These are phyloP conservation scores for Lactarius evosmus DNA, from an alignment of 768 basidiomycete species.

Conservation along the genomic window DNA sequence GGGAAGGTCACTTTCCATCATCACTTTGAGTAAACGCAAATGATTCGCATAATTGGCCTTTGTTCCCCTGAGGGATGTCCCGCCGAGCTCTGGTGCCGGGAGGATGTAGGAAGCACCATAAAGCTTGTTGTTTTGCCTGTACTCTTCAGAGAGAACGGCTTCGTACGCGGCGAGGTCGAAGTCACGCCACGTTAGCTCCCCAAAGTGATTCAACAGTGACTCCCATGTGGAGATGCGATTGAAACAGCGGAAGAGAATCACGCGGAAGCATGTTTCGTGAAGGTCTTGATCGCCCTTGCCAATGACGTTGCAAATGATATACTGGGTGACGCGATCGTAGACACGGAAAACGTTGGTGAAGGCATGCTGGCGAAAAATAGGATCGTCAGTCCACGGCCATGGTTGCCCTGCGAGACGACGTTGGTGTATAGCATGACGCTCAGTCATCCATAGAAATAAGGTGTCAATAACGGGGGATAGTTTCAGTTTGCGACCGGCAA, in stretches of 20 bases:
- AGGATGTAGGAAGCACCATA: conserved; percentile 73
- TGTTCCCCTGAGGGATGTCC: conserved; percentile 22
- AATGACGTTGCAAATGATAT: conserved; percentile 64
- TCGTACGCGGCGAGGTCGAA: conserved; percentile 55
- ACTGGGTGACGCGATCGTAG: conserved; percentile 68
- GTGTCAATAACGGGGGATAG: conserved; percentile 33
- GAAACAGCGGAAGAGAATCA: conserved; percentile 68
- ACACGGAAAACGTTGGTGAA: conserved; percentile 80
- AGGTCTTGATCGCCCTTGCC: conserved; percentile 59
- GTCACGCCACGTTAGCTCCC: conserved; percentile 57
- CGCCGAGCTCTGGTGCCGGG: conserved; percentile 58
- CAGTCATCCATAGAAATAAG: conserved; percentile 35
- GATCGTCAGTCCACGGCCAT: conserved; percentile 60
- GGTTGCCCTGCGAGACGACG: conserved; percentile 33
- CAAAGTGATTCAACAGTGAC: conserved; percentile 48
- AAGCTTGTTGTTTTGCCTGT: conserved; percentile 41
- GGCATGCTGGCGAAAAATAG: conserved; percentile 49
- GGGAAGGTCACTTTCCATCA: conserved; percentile 55
- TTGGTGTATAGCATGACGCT: conserved; percentile 34
- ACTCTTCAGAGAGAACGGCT: conserved; percentile 46
- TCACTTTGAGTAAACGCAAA: conserved; percentile 46
- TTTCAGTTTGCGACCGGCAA: conserved; percentile 31
- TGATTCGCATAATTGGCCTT: conserved; percentile 55
- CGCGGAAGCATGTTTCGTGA: conserved; percentile 65
- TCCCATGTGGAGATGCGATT: conserved; percentile 74